A percentile compares a stretch with the other conserved stretches of the same genome.
These are phyloP conservation scores for Candida multigemmis DNA, from an alignment of 805 yeast genomes.

Conservation along the genomic window DNA sequence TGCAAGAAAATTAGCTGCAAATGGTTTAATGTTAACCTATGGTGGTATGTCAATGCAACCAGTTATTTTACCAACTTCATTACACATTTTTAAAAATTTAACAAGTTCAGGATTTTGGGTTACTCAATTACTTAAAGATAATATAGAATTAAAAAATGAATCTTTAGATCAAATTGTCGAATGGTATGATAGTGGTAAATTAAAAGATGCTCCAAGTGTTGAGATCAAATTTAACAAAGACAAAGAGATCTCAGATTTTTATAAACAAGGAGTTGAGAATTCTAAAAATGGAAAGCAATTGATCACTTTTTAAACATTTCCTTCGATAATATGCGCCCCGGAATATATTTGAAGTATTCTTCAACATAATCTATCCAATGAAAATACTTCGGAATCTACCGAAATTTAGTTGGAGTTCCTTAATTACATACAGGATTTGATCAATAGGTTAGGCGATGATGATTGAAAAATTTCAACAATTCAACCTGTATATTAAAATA, in stretches of 20 bases:
- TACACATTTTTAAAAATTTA: slow-evolving; percentile 83
- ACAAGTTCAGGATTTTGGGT: slow-evolving; percentile 92
- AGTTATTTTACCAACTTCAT: slow-evolving; percentile 79
- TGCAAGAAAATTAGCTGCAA: slow-evolving; percentile 68
- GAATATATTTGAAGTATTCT: too few relatives aligned
- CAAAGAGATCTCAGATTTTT: slow-evolving; percentile 18
- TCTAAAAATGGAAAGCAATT: slow-evolving; percentile 32
- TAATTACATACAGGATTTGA: too few relatives aligned
- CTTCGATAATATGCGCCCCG: too few relatives aligned
- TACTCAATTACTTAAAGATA: slow-evolving; percentile 39
- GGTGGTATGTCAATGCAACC: slow-evolving; percentile 99
- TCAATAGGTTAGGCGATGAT: too few relatives aligned
- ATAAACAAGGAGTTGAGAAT: slow-evolving; percentile 19
- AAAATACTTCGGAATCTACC: too few relatives aligned
- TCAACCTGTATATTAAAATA: too few relatives aligned
- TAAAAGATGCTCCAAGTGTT: slow-evolving; percentile 27
- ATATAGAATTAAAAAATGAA: slow-evolving; percentile 23
- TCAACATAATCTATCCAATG: too few relatives aligned
- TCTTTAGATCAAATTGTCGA: slow-evolving; percentile 27
- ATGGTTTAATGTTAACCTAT: slow-evolving; percentile 79
- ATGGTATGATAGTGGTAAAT: slow-evolving; percentile 33
- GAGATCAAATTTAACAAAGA: slow-evolving; percentile 14
- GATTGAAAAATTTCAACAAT: too few relatives aligned
- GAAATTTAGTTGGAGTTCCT: too few relatives aligned
- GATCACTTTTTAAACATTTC: slow-evolving; percentile 13